Conservation (phyloP, 495 filamentous ascomycete genomes). For the Neurospora sp. region DNA sequence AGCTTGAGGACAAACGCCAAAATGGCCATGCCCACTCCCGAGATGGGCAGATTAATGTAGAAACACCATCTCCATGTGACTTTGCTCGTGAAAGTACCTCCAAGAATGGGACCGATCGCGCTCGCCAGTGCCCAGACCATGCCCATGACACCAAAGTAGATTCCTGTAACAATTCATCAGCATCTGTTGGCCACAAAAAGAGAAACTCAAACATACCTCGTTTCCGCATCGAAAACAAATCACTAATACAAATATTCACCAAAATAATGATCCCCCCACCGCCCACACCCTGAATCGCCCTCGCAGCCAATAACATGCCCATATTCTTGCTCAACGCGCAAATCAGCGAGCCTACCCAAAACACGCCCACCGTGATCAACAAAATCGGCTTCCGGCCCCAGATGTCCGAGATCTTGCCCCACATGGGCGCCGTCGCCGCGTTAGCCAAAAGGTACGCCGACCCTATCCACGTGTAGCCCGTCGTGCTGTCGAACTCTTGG, state of each 20-base stretch:
- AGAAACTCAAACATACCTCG: constrained; percentile 41
- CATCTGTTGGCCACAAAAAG: no score
- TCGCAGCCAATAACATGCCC: constrained; percentile 61
- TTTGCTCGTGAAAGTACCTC: constrained; percentile 49
- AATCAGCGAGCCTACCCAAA: constrained; percentile 67
- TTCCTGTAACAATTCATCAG: no score
- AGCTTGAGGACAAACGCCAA: constrained; percentile 64
- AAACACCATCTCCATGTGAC: constrained; percentile 58
- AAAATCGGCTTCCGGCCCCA: constrained; percentile 77
- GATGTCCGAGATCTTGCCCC: constrained; percentile 82
- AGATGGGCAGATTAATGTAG: constrained; percentile 72
- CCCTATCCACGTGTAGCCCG: constrained; percentile 71
- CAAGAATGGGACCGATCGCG: constrained; percentile 50
- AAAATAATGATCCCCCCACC: constrained; percentile 73
- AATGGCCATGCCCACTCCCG: constrained; percentile 55
- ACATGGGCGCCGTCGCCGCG: constrained; percentile 57
- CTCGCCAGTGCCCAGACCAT: constrained; percentile 44
- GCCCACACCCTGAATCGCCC: constrained; percentile 75
- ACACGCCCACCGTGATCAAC: constrained; percentile 58
- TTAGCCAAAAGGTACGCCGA: constrained; percentile 60
- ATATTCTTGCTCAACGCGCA: constrained; percentile 57
- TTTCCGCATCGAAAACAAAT: constrained; percentile 62
- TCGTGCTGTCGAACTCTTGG: constrained; percentile 47
- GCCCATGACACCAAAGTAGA: constrained; percentile 43
- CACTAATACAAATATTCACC: constrained; percentile 72